These are phyloP conservation scores for Solanum peruvianum DNA, from an alignment of 257 asterid species.

Conservation along the genomic window DNA sequence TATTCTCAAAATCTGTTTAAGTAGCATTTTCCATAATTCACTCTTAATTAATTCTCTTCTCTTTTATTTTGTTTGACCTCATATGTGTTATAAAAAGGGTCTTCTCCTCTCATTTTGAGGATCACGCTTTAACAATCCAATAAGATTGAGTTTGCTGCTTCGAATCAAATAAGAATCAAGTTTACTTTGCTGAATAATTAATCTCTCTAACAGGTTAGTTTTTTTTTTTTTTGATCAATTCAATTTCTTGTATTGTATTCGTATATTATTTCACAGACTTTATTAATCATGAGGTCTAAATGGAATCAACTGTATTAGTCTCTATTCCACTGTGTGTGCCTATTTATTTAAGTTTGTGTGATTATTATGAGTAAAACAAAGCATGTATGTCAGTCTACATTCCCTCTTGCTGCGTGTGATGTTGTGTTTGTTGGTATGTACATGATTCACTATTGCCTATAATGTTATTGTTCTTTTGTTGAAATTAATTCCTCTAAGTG, in stretches of 20 bases:
- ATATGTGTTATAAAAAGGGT: neutral
- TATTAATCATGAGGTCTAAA: neutral
- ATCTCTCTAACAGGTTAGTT: neutral
- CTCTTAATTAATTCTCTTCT: neutral
- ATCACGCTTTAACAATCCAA: neutral
- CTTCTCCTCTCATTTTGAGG: neutral
- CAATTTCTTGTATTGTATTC: too few relatives aligned
- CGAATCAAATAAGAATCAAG: neutral
- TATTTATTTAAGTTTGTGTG: neutral
- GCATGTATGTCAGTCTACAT: neutral
- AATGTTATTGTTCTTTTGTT: neutral
- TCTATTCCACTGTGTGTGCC: neutral
- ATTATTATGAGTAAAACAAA: neutral
- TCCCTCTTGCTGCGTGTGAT: neutral
- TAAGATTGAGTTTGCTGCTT: neutral
- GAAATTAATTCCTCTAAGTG: neutral
- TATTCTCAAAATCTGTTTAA: neutral
- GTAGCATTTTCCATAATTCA: neutral
- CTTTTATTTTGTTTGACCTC: neutral
- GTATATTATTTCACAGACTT: neutral
- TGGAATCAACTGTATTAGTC: neutral
- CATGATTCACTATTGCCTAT: neutral
- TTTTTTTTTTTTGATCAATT: neutral
- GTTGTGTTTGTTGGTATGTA: neutral
- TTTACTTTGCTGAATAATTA: neutral